Evolutionary conservation across 306 rosid species (phyloP).

Genomic region (Oxytropis ochrocephala): DNA sequence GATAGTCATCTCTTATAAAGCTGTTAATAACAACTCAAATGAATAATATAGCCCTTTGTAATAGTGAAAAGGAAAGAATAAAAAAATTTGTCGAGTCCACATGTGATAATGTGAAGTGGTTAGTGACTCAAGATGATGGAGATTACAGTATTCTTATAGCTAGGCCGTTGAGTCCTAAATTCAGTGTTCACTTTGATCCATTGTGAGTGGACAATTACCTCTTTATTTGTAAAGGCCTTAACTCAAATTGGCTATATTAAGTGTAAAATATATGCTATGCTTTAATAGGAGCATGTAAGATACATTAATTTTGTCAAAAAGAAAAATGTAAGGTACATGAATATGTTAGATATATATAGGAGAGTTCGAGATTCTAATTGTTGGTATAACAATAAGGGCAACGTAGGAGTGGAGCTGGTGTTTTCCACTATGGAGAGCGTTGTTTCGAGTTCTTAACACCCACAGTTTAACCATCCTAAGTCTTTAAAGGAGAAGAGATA

Average conservation of each 20-base stretch:
- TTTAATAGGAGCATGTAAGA: not conserved
- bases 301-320: too few species aligned
- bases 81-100: not conserved
- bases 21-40: not conserved
- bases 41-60: not conserved
- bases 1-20: not conserved
- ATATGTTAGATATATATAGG: too few species aligned
- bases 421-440: too few species aligned
- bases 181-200: not conserved
- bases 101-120: too few species aligned
- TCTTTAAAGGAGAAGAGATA: too few species aligned
- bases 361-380: too few species aligned
- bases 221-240: not conserved
- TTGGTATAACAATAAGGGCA: too few species aligned
- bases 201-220: not conserved
- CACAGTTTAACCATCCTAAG: too few species aligned
- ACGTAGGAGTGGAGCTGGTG: too few species aligned
- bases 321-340: too few species aligned
- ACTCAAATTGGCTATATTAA: not conserved
- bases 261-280: not conserved
- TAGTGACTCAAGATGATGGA: not conserved
- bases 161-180: not conserved
- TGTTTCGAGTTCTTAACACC: too few species aligned
- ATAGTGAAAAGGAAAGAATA: not conserved
- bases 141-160: not conserved